Conservation (phyloP, 2,329 filamentous ascomycete genomes). For the Diaporthe vexans region DNA sequence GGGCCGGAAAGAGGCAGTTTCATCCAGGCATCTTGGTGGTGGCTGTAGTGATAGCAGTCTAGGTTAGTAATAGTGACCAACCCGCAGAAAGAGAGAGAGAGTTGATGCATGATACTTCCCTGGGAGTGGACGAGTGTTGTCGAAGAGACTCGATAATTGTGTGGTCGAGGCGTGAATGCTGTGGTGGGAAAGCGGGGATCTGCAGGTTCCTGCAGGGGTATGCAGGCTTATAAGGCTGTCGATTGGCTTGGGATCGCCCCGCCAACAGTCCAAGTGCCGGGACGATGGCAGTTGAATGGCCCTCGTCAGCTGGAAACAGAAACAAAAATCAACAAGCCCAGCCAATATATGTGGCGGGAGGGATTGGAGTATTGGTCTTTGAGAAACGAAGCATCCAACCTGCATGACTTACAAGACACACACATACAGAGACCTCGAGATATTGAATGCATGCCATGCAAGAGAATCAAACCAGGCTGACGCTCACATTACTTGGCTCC, state of each 20-base stretch:
- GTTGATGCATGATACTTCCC: neutral
- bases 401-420: neutral
- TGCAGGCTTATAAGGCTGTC: conserved; percentile 25
- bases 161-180: neutral
- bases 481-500: neutral
- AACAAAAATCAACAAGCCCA: conserved; percentile 31
- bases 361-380: neutral
- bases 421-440: neutral
- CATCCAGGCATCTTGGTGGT: neutral
- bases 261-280: conserved; percentile 32
- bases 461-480: neutral
- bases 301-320: conserved; percentile 11
- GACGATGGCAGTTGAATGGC: conserved; percentile 19
- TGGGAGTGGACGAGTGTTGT: neutral
- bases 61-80: too few species aligned
- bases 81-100: too few species aligned
- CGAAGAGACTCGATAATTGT: neutral
- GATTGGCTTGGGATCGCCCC: conserved; percentile 34
- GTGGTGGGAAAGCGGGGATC: conserved; percentile 7
- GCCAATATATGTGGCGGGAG: neutral
- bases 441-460: neutral
- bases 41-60: neutral
- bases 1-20: neutral
- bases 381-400: conserved; percentile 8
- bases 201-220: conserved; percentile 19